A percentile compares a stretch with the other conserved stretches of the same genome.
These are phyloP conservation scores for Venturia carpophila DNA, from an alignment of 2,329 filamentous ascomycete genomes.

Conservation along the genomic window DNA sequence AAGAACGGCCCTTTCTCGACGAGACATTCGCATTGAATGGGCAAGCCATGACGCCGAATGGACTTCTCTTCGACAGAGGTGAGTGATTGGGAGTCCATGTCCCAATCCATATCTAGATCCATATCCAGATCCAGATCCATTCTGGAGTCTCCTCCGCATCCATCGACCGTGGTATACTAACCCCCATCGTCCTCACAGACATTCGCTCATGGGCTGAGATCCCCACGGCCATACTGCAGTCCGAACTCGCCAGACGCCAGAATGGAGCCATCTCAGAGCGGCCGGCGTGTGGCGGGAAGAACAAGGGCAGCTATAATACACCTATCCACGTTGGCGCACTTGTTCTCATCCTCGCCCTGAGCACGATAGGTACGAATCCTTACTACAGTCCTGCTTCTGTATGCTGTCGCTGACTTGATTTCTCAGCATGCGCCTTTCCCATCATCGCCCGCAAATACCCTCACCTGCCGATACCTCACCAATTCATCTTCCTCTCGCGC, in stretches of 20 bases:
- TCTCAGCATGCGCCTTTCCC: constrained; percentile 40
- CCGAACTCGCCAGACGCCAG: constrained; percentile 44
- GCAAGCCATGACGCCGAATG: not conserved
- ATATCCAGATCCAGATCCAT: too few species aligned
- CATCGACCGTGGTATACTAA: not conserved
- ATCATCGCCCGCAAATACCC: constrained; percentile 53
- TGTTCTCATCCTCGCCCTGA: constrained; percentile 48
- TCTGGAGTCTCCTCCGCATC: not conserved
- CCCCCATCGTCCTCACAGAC: not conserved
- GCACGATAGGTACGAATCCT: constrained; percentile 40
- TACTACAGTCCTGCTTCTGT: not conserved
- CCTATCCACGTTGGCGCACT: constrained; percentile 51
- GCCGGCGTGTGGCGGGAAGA: constrained; percentile 44
- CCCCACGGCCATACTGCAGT: constrained; percentile 38
- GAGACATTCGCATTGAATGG: not conserved
- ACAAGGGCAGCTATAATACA: constrained; percentile 46
- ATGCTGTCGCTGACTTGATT: not conserved
- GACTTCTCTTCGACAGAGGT: constrained; percentile 2
- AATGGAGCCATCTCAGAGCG: constrained; percentile 34
- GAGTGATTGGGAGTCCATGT: not conserved
- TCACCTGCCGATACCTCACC: constrained; percentile 50
- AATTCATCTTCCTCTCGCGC: constrained; percentile 51
- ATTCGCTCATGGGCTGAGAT: constrained; percentile 30
- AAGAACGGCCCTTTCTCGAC: not conserved
- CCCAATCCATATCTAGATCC: too few species aligned